Conservation (phyloP, 768 basidiomycete genomes). For the Tulasnella sp. region DNA sequence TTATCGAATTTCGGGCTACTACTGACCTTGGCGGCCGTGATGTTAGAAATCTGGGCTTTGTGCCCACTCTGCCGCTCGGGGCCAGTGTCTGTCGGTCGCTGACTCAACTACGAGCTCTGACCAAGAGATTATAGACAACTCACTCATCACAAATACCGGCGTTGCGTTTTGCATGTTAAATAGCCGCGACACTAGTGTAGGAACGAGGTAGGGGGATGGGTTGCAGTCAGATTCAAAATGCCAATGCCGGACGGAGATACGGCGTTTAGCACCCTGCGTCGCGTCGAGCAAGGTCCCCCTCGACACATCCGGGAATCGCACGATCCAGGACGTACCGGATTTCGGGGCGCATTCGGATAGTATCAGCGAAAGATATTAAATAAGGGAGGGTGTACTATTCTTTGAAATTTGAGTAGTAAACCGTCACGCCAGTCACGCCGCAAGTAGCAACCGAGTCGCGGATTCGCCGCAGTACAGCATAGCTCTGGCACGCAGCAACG, state of each 20-base stretch:
- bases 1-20: not conserved
- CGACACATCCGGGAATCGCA: too few relatives aligned
- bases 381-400: too few relatives aligned
- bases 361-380: too few relatives aligned
- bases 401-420: too few relatives aligned
- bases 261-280: not conserved
- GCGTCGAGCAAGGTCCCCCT: too few relatives aligned
- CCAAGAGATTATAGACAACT: slow-evolving; percentile 30
- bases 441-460: too few relatives aligned
- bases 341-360: too few relatives aligned
- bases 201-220: not conserved
- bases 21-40: slow-evolving; percentile 89
- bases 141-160: slow-evolving; percentile 82
- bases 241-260: not conserved
- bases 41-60: slow-evolving; percentile 95
- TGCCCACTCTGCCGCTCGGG: slow-evolving; percentile 91
- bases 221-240: slow-evolving; percentile 5
- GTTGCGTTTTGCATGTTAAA: slow-evolving; percentile 37
- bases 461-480: too few relatives aligned
- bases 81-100: slow-evolving; percentile 62
- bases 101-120: slow-evolving; percentile 8
- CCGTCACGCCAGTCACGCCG: too few relatives aligned
- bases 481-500: too few relatives aligned
- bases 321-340: too few relatives aligned
- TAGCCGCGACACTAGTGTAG: not conserved